phyloP scores from a whole-genome alignment of 2,329 filamentous ascomycete species.

The Pseudocercospora cruenta region DNA sequence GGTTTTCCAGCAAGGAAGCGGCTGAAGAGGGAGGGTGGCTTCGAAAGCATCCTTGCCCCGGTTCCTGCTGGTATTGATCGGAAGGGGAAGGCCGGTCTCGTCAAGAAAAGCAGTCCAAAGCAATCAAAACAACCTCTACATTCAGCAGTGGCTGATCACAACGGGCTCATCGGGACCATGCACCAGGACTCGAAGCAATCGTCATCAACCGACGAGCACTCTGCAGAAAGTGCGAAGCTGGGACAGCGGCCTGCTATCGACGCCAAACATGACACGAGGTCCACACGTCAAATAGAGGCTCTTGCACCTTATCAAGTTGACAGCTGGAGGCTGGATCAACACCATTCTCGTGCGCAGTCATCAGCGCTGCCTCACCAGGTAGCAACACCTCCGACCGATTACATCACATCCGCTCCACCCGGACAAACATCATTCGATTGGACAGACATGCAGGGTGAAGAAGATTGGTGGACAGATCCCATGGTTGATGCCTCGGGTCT shows the following conservation, averaged over 20 bases:
- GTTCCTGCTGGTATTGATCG: constrained; percentile 16
- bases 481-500: background rate
- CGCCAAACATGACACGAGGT: background rate
- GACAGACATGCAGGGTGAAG: background rate
- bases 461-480: constrained; percentile 5
- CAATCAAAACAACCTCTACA: background rate
- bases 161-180: background rate
- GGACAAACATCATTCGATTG: background rate
- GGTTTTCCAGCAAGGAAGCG: constrained; percentile 30
- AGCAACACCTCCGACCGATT: background rate
- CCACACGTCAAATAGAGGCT: background rate
- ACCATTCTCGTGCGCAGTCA: background rate
- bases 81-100: constrained; percentile 2
- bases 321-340: constrained; percentile 14
- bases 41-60: background rate
- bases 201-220: background rate
- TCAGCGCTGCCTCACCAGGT: background rate
- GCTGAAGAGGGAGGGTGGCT: constrained; percentile 19
- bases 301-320: constrained; percentile 13
- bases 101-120: constrained; percentile 8
- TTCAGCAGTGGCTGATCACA: background rate
- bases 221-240: background rate
- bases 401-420: background rate
- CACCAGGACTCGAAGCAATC: constrained; percentile 3
- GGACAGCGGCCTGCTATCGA: background rate